These are phyloP conservation scores for Anisodus acutangulus DNA, from an alignment of 257 asterid species.

Conservation along the genomic window DNA sequence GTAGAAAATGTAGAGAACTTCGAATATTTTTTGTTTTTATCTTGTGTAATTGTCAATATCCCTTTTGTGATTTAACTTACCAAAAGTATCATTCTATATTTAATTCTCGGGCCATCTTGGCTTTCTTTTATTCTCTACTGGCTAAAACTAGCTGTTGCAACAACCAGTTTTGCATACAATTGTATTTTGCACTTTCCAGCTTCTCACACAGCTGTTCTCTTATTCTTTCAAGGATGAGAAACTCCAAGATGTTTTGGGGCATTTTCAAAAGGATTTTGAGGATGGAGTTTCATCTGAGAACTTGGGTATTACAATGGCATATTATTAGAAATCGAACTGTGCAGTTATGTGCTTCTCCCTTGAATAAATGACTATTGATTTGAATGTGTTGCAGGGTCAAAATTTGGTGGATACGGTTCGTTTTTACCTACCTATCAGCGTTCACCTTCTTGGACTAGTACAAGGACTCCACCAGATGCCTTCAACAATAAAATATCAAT, in stretches of 20 bases:
- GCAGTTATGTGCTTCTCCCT: conserved; percentile 17
- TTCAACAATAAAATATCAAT: not conserved
- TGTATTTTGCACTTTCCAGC: not conserved
- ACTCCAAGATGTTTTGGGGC: conserved; percentile 68
- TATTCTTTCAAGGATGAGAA: conserved; percentile 58
- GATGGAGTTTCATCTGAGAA: conserved; percentile 79
- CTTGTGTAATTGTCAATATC: not conserved
- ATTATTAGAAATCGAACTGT: conserved; percentile 39
- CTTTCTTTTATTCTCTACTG: not conserved
- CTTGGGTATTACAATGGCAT: conserved; percentile 48
- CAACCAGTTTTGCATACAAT: not conserved
- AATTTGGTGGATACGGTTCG: conserved; percentile 38
- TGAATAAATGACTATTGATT: not conserved
- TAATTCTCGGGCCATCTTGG: not conserved
- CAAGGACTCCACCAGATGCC: conserved; percentile 23
- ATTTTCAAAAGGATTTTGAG: conserved; percentile 75
- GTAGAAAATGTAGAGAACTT: too few species aligned
- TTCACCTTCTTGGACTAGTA: conserved; percentile 27
- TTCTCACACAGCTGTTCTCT: conserved; percentile 19
- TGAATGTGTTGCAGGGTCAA: conserved; percentile 25
- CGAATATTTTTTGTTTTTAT: too few species aligned
- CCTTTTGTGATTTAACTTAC: not conserved
- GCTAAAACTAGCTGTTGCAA: conserved; percentile 12
- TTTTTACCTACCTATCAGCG: conserved; percentile 37
- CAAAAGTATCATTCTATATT: conserved; percentile 11